Evolutionary conservation across 2,329 filamentous ascomycete genomes (phyloP), one percentile per base, ranked within the genome.

Genomic region (Claviceps quebecensis): DNA sequence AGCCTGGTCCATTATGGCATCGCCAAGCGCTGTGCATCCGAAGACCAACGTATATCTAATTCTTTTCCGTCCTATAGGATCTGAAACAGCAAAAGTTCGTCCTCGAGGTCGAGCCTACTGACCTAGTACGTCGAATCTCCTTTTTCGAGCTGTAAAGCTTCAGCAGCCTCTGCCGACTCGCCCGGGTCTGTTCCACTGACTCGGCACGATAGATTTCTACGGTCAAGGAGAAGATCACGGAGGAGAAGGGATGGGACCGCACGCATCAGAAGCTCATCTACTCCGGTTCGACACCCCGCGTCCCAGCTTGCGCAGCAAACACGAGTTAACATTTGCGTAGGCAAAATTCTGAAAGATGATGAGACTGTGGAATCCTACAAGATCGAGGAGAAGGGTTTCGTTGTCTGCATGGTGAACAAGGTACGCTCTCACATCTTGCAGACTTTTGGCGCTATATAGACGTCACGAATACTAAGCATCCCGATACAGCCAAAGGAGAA

Each of bases 301-400:
- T 17, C 50, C 38, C 22, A n/a, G 45, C 19, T 19, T 22, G 3
- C 17, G 19, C 11, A 34, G 36, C 26, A 48, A 47, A 61, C 19
- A 47, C 29, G 52, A 48, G n/a, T n/a, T 64, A 53, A 61, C 57
- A n/a, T 23, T 53, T 23, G 11, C 29, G 52, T 61, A 96, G 90
- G 93, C 73, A 98, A 98, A 76, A 97, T 98, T 61, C 75, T 98
- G 58, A 91, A 96, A 71, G 91, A 98, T 84, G 88, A 89, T 56
- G 93, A 96, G 65, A 95, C 90, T 2, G 86, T 98, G 60, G 88
- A 89, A 69, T 90, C 87, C 41, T 97, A 97, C 75, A 95, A 88
- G 72, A 97, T 98, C 57, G 91, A 98, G 71, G 93, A 97, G 78
- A 98, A 97, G 77, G 93, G 93, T 39, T 98, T 97, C 68, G 89